These are phyloP conservation scores for Geoglossum cookeanum DNA, from an alignment of 2,329 filamentous ascomycete genomes.

Conservation along the genomic window DNA sequence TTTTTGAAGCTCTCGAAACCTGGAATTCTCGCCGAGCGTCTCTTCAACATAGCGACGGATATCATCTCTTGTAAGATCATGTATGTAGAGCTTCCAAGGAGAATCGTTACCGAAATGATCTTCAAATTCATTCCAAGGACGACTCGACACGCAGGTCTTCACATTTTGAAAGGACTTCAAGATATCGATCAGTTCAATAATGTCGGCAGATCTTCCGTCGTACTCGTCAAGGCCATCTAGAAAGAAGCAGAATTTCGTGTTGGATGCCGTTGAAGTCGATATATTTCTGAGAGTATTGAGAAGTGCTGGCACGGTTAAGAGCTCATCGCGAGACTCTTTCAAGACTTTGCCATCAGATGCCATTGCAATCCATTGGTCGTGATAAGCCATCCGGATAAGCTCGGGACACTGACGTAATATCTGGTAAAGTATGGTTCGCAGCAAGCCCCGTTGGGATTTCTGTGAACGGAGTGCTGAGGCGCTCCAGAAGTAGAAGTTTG, in stretches of 20 bases:
- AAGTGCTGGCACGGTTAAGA: neutral
- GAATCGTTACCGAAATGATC: neutral
- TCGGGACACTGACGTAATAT: conserved; percentile 2
- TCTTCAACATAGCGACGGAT: conserved; percentile 6
- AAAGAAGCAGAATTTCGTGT: conserved; percentile 16
- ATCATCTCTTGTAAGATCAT: conserved; percentile 7
- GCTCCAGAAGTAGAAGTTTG: conserved; percentile 9
- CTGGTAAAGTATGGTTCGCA: conserved; percentile 6
- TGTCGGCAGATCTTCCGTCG: conserved; percentile 7
- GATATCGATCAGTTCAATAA: conserved; percentile 11
- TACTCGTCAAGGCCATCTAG: conserved; percentile 7
- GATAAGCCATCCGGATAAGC: conserved; percentile 1
- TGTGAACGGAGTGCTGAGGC: conserved; percentile 5
- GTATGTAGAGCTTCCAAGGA: conserved; percentile 5
- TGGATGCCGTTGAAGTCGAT: neutral
- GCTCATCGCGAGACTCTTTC: neutral
- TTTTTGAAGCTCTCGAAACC: neutral
- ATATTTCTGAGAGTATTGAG: neutral
- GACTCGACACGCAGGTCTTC: conserved; percentile 17
- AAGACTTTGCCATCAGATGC: neutral
- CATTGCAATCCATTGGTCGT: neutral
- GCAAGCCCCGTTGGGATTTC: conserved; percentile 8
- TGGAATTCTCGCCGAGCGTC: conserved; percentile 3
- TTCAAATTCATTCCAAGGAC: conserved; percentile 8
- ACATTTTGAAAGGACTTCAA: conserved; percentile 14